Conservation (phyloP, 352 stramenopile genomes). For the Globisporangium acanthophoron region DNA sequence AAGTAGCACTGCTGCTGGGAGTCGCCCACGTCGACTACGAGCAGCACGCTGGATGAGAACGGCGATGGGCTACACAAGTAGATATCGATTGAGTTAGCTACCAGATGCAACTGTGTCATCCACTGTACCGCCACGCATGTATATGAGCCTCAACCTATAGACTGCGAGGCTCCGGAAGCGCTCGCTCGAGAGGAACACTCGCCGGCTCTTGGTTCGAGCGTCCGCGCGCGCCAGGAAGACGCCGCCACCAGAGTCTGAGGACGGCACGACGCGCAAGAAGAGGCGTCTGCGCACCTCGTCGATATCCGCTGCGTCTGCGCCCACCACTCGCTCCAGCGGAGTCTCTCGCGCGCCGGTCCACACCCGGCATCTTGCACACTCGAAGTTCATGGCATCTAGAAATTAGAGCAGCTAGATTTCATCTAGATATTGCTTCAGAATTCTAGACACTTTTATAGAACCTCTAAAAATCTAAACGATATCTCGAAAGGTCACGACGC, state of each 20-base stretch:
- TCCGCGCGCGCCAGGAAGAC: slow-evolving; percentile 1
- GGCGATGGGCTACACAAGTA: slow-evolving; percentile 34
- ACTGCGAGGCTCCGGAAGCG: slow-evolving; percentile 31
- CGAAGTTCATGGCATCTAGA: slow-evolving; percentile 14
- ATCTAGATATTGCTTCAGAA: too few relatives aligned
- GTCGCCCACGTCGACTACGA: slow-evolving; percentile 37
- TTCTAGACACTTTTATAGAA: neutral
- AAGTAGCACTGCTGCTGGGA: slow-evolving; percentile 49
- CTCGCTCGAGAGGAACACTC: slow-evolving; percentile 27
- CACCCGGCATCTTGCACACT: slow-evolving; percentile 24
- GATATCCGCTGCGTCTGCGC: slow-evolving; percentile 22
- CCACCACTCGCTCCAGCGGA: slow-evolving; percentile 23
- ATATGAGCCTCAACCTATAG: slow-evolving; percentile 20
- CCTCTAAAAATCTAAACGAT: neutral
- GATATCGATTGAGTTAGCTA: neutral
- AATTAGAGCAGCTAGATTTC: neutral
- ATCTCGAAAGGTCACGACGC: neutral
- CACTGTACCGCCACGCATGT: too few relatives aligned
- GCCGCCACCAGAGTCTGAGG: neutral
- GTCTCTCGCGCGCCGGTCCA: slow-evolving; percentile 30
- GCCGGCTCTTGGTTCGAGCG: slow-evolving; percentile 2
- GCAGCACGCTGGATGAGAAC: slow-evolving; percentile 41
- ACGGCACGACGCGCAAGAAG: too few relatives aligned
- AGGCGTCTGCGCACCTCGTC: too few relatives aligned
- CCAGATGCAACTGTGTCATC: neutral